A percentile compares a stretch with the other conserved stretches of the same genome.
phyloP scores from a whole-genome alignment of 2,329 filamentous ascomycete genomes.

The Aspergillus phoenicis region DNA sequence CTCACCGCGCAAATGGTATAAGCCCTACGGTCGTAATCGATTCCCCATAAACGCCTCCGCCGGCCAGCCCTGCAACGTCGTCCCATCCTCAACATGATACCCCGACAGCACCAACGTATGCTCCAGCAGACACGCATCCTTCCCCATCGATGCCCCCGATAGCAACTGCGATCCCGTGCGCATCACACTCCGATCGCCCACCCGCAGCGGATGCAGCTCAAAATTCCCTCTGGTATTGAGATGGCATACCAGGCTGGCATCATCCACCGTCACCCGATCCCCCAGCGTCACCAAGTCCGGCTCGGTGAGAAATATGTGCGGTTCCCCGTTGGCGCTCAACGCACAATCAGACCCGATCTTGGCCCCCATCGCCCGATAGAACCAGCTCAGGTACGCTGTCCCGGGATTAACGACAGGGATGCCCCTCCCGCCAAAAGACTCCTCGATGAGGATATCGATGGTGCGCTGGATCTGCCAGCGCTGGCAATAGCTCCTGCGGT shows the following conservation, averaged over 20 bases:
- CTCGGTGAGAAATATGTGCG: constrained; percentile 59
- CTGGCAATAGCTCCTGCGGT: constrained; percentile 59
- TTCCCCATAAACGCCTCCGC: constrained; percentile 35
- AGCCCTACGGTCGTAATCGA: background rate
- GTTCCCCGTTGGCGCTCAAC: constrained; percentile 57
- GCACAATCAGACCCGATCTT: constrained; percentile 59
- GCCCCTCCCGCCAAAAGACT: constrained; percentile 55
- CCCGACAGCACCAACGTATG: constrained; percentile 62
- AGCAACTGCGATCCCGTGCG: constrained; percentile 56
- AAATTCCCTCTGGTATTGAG: constrained; percentile 62
- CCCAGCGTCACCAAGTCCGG: constrained; percentile 58
- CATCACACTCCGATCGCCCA: constrained; percentile 57
- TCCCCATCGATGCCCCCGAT: constrained; percentile 56
- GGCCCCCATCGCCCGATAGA: constrained; percentile 58
- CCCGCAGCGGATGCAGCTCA: constrained; percentile 55
- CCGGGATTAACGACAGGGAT: constrained; percentile 57
- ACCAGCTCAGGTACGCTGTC: constrained; percentile 55
- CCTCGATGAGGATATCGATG: constrained; percentile 54
- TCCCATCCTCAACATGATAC: constrained; percentile 55
- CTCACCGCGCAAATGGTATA: no score
- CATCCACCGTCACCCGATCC: constrained; percentile 51
- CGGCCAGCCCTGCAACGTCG: constrained; percentile 60
- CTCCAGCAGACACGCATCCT: constrained; percentile 58
- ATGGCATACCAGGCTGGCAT: constrained; percentile 59
- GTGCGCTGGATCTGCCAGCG: constrained; percentile 60